A percentile compares a stretch with the other conserved stretches of the same genome.
These are phyloP conservation scores for Verticillium longisporum DNA, from an alignment of 2,329 filamentous ascomycete species.

Conservation along the genomic window DNA sequence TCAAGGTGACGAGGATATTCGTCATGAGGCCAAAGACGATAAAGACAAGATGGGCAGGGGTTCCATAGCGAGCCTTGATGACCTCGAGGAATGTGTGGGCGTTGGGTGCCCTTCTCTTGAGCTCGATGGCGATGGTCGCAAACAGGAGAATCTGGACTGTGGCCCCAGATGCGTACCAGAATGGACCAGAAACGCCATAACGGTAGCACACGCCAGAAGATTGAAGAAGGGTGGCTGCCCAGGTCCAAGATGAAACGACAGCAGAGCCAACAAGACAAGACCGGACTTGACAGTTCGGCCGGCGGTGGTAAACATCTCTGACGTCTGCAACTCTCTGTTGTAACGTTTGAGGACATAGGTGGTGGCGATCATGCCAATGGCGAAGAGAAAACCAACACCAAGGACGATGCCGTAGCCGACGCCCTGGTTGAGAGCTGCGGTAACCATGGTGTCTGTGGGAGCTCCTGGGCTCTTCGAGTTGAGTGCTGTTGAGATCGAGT, in stretches of 20 bases:
- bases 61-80: conserved; percentile 66
- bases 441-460: conserved; percentile 7
- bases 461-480: neutral
- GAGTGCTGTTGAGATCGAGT: too few relatives aligned
- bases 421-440: conserved; percentile 41
- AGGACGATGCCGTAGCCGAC: conserved; percentile 75
- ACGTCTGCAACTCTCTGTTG: conserved; percentile 68
- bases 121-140: conserved; percentile 76
- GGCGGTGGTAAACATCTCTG: conserved; percentile 78
- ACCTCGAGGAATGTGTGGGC: conserved; percentile 72
- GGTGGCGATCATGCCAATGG: conserved; percentile 68
- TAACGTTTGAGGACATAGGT: conserved; percentile 62
- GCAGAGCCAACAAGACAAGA: conserved; percentile 72
- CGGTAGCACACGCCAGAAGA: conserved; percentile 65
- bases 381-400: conserved; percentile 67
- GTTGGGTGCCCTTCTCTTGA: conserved; percentile 73
- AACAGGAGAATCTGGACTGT: conserved; percentile 86
- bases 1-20: conserved; percentile 66
- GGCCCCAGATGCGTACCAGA: conserved; percentile 58
- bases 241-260: conserved; percentile 81
- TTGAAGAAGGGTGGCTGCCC: conserved; percentile 70
- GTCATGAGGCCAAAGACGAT: conserved; percentile 71
- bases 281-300: conserved; percentile 76
- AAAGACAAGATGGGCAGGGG: conserved; percentile 60
- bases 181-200: conserved; percentile 51